Evolutionary conservation across 2,329 filamentous ascomycete genomes (phyloP).

Genomic region (Thyridium curvatum): DNA sequence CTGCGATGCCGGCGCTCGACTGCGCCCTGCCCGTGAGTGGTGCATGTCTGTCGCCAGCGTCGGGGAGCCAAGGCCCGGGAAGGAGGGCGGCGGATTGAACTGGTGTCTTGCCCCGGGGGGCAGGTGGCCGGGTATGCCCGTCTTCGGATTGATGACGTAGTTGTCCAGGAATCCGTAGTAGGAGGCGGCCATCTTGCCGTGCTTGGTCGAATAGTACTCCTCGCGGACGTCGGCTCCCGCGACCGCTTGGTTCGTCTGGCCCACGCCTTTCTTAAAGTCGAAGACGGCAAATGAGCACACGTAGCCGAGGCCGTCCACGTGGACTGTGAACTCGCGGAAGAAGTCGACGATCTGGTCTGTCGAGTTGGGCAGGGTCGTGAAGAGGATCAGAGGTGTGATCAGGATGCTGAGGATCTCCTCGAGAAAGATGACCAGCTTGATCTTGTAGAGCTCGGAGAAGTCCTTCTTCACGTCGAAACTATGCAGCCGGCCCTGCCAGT

Average conservation of each 20-base stretch:
- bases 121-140: slow-evolving; percentile 55
- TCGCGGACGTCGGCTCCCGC: slow-evolving; percentile 63
- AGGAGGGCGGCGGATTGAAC: slow-evolving; percentile 70
- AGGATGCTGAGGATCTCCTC: slow-evolving; percentile 92
- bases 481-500: slow-evolving; percentile 87
- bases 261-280: slow-evolving; percentile 80
- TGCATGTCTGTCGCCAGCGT: slow-evolving; percentile 51
- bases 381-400: slow-evolving; percentile 82
- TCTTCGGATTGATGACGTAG: slow-evolving; percentile 71
- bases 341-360: slow-evolving; percentile 95
- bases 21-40: slow-evolving; percentile 38
- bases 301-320: slow-evolving; percentile 92
- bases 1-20: slow-evolving; percentile 24
- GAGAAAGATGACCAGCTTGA: slow-evolving; percentile 84
- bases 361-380: slow-evolving; percentile 78
- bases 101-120: slow-evolving; percentile 48
- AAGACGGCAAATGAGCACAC: slow-evolving; percentile 98
- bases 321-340: slow-evolving; percentile 94
- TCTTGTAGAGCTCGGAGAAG: slow-evolving; percentile 85
- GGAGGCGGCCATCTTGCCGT: slow-evolving; percentile 97
- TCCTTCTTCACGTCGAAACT: slow-evolving; percentile 89
- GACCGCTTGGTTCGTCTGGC: slow-evolving; percentile 29
- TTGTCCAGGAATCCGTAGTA: slow-evolving; percentile 94
- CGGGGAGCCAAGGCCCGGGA: slow-evolving; percentile 64
- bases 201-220: slow-evolving; percentile 91